phyloP scores from a whole-genome alignment of 768 basidiomycete genomes.

The Termitomyces bulborhizus region DNA sequence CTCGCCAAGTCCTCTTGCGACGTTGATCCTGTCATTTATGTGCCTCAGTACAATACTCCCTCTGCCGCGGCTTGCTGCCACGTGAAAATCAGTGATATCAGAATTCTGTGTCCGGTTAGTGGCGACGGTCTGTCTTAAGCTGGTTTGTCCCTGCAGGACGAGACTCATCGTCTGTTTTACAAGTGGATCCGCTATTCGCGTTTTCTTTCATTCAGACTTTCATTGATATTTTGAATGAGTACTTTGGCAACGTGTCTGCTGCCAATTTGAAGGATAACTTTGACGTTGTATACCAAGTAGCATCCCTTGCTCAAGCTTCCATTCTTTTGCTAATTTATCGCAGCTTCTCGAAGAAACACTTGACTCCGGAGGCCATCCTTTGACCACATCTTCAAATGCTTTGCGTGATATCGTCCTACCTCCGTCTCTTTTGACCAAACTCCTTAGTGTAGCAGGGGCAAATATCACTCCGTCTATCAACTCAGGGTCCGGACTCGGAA shows the following conservation, averaged over 20 bases:
- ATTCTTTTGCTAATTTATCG: constrained; percentile 1
- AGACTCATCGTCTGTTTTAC: neutral
- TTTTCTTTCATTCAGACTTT: constrained; percentile 88
- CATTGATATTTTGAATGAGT: constrained; percentile 76
- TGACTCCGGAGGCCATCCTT: constrained; percentile 85
- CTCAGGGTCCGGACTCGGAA: constrained; percentile 35
- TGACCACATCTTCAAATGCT: constrained; percentile 86
- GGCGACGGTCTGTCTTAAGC: constrained; percentile 60
- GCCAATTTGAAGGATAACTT: constrained; percentile 85
- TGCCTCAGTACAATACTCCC: constrained; percentile 41
- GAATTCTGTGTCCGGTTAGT: constrained; percentile 75
- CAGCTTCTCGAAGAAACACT: constrained; percentile 94
- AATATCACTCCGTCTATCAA: constrained; percentile 43
- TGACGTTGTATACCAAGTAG: constrained; percentile 89
- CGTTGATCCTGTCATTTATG: constrained; percentile 72
- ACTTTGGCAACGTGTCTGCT: constrained; percentile 81
- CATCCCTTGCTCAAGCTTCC: neutral
- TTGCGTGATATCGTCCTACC: constrained; percentile 92
- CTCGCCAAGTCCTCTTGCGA: constrained; percentile 47
- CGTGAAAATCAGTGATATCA: constrained; percentile 67
- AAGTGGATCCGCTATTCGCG: constrained; percentile 86
- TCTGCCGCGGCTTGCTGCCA: constrained; percentile 80
- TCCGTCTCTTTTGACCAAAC: constrained; percentile 77
- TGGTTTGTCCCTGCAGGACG: constrained; percentile 1
- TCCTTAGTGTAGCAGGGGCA: constrained; percentile 47